Conservation (phyloP, 495 filamentous ascomycete genomes). For the Saxispiralis lemnorum region DNA sequence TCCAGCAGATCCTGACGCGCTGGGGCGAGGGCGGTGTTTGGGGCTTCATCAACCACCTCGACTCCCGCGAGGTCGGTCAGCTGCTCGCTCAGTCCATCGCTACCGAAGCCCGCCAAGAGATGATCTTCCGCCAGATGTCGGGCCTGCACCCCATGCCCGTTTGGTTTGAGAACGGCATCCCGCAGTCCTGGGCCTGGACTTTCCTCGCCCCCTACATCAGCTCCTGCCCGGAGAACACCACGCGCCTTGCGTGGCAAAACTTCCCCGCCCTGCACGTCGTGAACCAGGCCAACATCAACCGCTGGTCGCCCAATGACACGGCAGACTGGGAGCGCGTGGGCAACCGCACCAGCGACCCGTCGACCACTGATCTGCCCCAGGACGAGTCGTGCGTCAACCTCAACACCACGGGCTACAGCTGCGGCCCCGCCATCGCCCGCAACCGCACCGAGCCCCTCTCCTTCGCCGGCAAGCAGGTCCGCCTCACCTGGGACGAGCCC, state of each 20-base stretch:
- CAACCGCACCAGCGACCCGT: conserved; percentile 28
- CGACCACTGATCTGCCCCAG: conserved; percentile 25
- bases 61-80: conserved; percentile 56
- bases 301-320: conserved; percentile 34
- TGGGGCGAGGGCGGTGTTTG: conserved; percentile 71
- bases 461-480: conserved; percentile 56
- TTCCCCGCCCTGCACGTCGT: conserved; percentile 58
- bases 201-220: conserved; percentile 71
- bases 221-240: conserved; percentile 56
- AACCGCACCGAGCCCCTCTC: conserved; percentile 53
- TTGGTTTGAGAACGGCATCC: conserved; percentile 67
- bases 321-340: conserved; percentile 39
- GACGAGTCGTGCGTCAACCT: conserved; percentile 34
- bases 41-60: conserved; percentile 57
- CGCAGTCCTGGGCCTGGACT: conserved; percentile 79
- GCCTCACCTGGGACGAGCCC: conserved; percentile 53
- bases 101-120: conserved; percentile 73
- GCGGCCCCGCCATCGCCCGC: conserved; percentile 44
- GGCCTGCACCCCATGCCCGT: conserved; percentile 74
- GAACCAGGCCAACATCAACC: conserved; percentile 60
- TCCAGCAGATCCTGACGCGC: conserved; percentile 70
- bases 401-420: conserved; percentile 35
- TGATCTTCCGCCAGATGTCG: conserved; percentile 73
- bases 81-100: conserved; percentile 61
- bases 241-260: conserved; percentile 72